These are phyloP conservation scores for Fremontodendron californicum DNA, from an alignment of 345 rosid genomes.

Conservation along the genomic window DNA sequence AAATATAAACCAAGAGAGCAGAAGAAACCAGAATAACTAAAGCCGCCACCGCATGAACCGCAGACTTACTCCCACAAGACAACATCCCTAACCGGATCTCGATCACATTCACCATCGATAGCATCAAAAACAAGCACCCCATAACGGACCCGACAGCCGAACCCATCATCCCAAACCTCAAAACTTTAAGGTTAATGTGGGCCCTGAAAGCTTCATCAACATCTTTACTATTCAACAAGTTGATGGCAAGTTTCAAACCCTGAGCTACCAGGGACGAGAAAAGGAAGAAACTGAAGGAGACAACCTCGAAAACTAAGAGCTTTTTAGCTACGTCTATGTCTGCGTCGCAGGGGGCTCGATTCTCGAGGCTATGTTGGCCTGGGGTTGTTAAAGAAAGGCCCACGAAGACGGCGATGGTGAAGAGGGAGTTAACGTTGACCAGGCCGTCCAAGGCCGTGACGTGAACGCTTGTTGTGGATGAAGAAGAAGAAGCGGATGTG, in stretches of 20 bases:
- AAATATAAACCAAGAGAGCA: conserved; percentile 70
- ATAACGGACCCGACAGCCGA: conserved; percentile 81
- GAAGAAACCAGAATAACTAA: conserved; percentile 62
- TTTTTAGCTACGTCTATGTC: conserved; percentile 55
- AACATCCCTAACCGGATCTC: conserved; percentile 76
- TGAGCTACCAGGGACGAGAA: conserved; percentile 87
- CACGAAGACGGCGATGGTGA: conserved; percentile 92
- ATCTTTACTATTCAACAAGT: conserved; percentile 74
- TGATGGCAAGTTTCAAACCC: conserved; percentile 74
- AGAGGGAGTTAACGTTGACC: conserved; percentile 93
- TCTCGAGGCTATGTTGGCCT: conserved; percentile 75
- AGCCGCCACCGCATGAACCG: conserved; percentile 56
- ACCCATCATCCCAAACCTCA: conserved; percentile 82
- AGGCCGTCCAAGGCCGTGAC: conserved; percentile 92
- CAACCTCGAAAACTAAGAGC: conserved; percentile 80
- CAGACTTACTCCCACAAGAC: conserved; percentile 73
- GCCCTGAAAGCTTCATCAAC: conserved; percentile 77
- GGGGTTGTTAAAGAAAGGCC: conserved; percentile 80
- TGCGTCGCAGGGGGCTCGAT: conserved; percentile 60
- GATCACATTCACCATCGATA: conserved; percentile 80
- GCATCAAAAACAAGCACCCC: conserved; percentile 83
- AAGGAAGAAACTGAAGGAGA: conserved; percentile 87
- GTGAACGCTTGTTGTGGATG: conserved; percentile 74
- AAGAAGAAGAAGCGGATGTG: conserved; percentile 22
- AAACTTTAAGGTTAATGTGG: conserved; percentile 58